These are phyloP conservation scores for Dothistroma pini DNA, from an alignment of 2,329 filamentous ascomycete genomes.

Conservation along the genomic window DNA sequence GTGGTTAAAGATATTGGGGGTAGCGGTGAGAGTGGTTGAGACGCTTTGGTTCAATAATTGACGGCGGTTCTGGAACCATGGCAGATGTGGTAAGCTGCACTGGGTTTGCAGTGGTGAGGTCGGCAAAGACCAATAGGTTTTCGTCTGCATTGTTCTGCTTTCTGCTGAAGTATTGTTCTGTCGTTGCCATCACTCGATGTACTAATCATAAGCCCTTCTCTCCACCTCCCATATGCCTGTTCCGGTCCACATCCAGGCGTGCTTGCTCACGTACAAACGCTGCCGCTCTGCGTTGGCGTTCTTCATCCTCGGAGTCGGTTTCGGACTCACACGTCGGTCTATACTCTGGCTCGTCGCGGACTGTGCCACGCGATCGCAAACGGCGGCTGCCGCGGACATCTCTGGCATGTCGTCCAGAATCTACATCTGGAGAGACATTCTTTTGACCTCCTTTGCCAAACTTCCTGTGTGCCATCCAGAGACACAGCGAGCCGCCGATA, in stretches of 20 bases:
- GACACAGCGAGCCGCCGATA: conserved; percentile 15
- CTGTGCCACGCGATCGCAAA: neutral
- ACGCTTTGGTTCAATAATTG: neutral
- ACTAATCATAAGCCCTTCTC: neutral
- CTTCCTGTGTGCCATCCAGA: conserved; percentile 21
- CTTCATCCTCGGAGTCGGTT: conserved; percentile 5
- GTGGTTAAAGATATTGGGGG: neutral
- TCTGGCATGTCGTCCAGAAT: neutral
- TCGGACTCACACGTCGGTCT: neutral
- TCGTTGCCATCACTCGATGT: neutral
- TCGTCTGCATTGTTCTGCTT: neutral
- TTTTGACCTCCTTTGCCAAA: conserved; percentile 18
- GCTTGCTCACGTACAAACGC: conserved; percentile 3
- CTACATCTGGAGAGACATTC: neutral
- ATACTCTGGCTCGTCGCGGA: neutral
- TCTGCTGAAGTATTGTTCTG: neutral
- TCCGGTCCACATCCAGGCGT: neutral
- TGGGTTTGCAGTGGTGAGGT: too few relatives aligned
- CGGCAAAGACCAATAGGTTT: too few relatives aligned
- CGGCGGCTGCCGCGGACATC: neutral
- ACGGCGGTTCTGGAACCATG: neutral
- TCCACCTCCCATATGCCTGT: neutral
- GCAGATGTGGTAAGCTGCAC: too few relatives aligned
- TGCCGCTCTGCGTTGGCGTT: neutral
- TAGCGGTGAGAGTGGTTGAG: neutral